A percentile compares a stretch with the other conserved stretches of the same genome.
These are phyloP conservation scores for Miscanthus lutarioriparius DNA, from an alignment of 176 grass and related monocot species.

Conservation along the genomic window DNA sequence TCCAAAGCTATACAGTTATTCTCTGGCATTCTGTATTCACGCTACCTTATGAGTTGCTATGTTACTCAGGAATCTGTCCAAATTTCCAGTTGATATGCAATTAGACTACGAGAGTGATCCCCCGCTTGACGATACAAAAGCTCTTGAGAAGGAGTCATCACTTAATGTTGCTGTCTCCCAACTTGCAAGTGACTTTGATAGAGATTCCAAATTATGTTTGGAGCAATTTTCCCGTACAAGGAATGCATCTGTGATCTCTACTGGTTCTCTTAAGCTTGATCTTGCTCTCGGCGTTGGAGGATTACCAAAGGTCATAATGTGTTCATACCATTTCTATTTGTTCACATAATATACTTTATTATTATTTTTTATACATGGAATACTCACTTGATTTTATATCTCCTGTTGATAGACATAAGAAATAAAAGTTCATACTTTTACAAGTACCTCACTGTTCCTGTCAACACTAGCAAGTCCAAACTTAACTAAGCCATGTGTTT, in stretches of 20 bases:
- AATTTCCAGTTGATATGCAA: constrained; percentile 73
- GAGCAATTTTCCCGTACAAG: constrained; percentile 59
- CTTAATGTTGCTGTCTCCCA: constrained; percentile 74
- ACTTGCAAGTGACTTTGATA: constrained; percentile 87
- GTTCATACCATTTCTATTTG: constrained; percentile 29
- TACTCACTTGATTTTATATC: background rate
- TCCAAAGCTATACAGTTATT: background rate
- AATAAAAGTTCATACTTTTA: background rate
- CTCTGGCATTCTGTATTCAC: background rate
- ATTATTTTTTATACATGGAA: background rate
- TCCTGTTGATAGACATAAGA: background rate
- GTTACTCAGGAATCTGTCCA: constrained; percentile 42
- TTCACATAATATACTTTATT: background rate
- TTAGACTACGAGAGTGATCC: constrained; percentile 73
- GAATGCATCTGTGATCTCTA: constrained; percentile 58
- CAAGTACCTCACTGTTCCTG: background rate
- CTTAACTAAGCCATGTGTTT: background rate
- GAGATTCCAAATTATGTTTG: constrained; percentile 79
- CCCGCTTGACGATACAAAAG: constrained; percentile 47
- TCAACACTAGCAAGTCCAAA: constrained; percentile 6
- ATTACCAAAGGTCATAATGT: constrained; percentile 77
- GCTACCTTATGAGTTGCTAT: constrained; percentile 1
- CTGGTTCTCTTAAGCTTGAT: constrained; percentile 93
- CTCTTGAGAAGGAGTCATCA: constrained; percentile 44
- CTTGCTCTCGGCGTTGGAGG: constrained; percentile 85